phyloP scores from a whole-genome alignment of 140 eudicot species.

The Ambrosia hybrid region DNA sequence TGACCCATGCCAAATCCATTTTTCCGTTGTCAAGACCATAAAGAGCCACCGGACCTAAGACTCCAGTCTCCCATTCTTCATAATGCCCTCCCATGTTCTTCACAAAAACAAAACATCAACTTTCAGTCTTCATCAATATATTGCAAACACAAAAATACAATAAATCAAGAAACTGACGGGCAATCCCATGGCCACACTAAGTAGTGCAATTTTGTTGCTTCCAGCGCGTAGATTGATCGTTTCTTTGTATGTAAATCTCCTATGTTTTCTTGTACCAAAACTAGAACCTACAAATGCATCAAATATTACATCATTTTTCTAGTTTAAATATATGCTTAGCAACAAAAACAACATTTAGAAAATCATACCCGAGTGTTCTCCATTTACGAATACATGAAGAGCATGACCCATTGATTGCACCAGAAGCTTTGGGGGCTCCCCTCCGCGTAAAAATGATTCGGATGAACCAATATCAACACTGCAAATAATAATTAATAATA shows the following conservation, averaged over 20 bases:
- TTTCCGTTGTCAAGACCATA: slow-evolving; percentile 61
- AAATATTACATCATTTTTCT: slow-evolving; percentile 9
- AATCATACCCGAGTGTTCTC: slow-evolving; percentile 68
- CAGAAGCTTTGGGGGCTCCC: slow-evolving; percentile 66
- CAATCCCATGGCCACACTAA: slow-evolving; percentile 91
- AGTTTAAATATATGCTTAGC: slow-evolving; percentile 4
- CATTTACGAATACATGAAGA: slow-evolving; percentile 83
- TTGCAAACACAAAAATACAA: neutral
- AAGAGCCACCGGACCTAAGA: slow-evolving; percentile 61
- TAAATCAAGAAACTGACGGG: slow-evolving; percentile 51
- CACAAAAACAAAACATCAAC: slow-evolving; percentile 9
- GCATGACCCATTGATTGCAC: slow-evolving; percentile 86
- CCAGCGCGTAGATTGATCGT: slow-evolving; percentile 70
- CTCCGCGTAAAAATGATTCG: slow-evolving; percentile 59
- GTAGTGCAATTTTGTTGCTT: slow-evolving; percentile 64
- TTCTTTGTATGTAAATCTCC: slow-evolving; percentile 54
- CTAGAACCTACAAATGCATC: slow-evolving; percentile 55
- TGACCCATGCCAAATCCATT: slow-evolving; percentile 57
- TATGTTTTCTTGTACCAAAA: slow-evolving; percentile 68
- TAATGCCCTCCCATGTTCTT: slow-evolving; percentile 74
- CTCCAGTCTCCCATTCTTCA: slow-evolving; percentile 68
- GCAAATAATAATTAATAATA: neutral
- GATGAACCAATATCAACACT: slow-evolving; percentile 56
- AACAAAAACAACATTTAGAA: neutral
- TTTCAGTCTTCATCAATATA: slow-evolving; percentile 38